Evolutionary conservation across 2,329 filamentous ascomycete genomes (phyloP), one percentile per base, ranked within the genome.

Genomic region (Xylaria sp.): DNA sequence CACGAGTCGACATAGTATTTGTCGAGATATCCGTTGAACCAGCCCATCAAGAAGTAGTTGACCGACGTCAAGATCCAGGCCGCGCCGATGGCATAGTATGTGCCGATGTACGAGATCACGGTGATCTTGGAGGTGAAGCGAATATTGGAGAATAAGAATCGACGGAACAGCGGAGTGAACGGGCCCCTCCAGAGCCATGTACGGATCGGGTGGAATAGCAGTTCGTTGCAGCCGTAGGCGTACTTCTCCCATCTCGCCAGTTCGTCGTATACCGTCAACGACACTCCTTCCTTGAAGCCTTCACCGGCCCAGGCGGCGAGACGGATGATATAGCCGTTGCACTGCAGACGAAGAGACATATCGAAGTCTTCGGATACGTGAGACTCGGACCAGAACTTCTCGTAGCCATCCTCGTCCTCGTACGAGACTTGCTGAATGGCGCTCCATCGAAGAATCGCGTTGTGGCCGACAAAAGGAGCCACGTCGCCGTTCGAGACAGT

Each of bases 311-410:
- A 91, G 0, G 85, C 81, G 9, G 83, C 88, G 0, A 91, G 78
- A 10, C 89, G 86, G 51, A 90, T 83, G 42, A 84, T 79, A 71
- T 88, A 89, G 23, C 87, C 87, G 16, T 77, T 77, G 63, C 83
- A 84, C 72, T 92, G 89, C 3, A 91, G 79, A 42, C 88, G 85
- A 0, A 92, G 79, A 9, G 86, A 82, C 75, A 91, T 89, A 62
- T 91, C 88, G 57, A 91, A 91, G 67, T 92, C 89, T 63, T 92
- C 89, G 0, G 88, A 91, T 0, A 92, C 89, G 66, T 88, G 87
- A 3, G 79, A 80, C 70, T 91, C 89, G 6, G 87, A 90, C 88
- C 89, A 91, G 74, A 84, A 90, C 66, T 86, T 85, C 11, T 85
- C 81, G 64, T 84, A 80, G 9, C 80, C 82, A 55, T 85, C 83